Conservation (phyloP, 225 moss, liverwort and hornwort genomes). For the Pleurozium schreberi region DNA sequence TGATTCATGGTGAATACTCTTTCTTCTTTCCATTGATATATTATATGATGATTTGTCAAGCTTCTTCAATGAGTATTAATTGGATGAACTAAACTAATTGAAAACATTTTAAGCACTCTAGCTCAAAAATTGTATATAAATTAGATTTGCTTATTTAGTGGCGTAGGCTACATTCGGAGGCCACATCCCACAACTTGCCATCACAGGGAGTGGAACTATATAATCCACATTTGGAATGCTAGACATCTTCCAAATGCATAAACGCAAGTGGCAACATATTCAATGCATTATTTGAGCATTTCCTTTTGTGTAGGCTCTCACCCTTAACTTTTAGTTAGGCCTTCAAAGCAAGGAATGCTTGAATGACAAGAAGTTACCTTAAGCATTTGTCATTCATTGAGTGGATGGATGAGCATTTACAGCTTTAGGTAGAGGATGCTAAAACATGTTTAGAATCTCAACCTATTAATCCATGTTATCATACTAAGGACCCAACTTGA, state of each 20-base stretch:
- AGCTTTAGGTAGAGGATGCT: not conserved
- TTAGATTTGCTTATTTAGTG: not conserved
- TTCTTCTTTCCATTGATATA: not conserved
- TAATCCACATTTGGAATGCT: not conserved
- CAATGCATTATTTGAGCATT: not conserved
- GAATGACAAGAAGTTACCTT: not conserved
- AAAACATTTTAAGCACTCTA: not conserved
- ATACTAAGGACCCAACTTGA: accelerated
- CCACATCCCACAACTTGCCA: not conserved
- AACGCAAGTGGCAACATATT: accelerated
- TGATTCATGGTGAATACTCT: not conserved
- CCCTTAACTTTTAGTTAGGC: accelerated
- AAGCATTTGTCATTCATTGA: not conserved
- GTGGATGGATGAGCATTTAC: not conserved
- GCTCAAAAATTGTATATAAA: no score
- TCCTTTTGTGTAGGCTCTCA: accelerated
- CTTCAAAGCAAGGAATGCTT: not conserved
- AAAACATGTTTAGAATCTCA: not conserved
- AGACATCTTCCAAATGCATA: not conserved
- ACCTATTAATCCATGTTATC: accelerated
- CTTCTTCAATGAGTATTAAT: not conserved
- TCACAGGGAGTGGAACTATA: not conserved
- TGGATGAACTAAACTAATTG: no score
- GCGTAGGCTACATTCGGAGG: not conserved
- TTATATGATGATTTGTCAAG: not conserved